Percentiles rank a stretch among this genome's conserved stretches.
Conservation (phyloP, 2,329 filamentous ascomycete species). For the Exutisphaerella laricina region DNA sequence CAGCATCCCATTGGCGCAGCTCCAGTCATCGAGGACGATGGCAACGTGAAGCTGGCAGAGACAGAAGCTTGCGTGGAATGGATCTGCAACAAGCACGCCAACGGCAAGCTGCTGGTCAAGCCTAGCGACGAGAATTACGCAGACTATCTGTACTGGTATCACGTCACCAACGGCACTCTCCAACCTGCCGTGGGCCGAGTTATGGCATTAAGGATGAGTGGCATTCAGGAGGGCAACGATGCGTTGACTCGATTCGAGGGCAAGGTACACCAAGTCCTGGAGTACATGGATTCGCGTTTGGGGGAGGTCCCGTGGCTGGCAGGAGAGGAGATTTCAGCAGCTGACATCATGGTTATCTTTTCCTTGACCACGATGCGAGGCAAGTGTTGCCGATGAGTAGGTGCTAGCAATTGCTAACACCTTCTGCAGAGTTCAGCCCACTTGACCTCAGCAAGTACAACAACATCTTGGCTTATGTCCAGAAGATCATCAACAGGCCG, state of each 20-base stretch:
- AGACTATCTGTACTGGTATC: slow-evolving; percentile 60
- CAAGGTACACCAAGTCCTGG: slow-evolving; percentile 38
- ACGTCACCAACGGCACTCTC: slow-evolving; percentile 35
- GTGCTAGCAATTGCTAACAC: not conserved
- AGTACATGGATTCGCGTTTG: slow-evolving; percentile 48
- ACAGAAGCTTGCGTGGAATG: slow-evolving; percentile 58
- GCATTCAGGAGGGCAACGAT: slow-evolving; percentile 28
- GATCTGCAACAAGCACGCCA: slow-evolving; percentile 51
- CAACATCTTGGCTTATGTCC: slow-evolving; percentile 29
- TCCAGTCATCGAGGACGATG: slow-evolving; percentile 52
- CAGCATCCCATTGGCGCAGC: slow-evolving; percentile 49
- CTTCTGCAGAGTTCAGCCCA: slow-evolving; percentile 17
- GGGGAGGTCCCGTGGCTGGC: slow-evolving; percentile 50
- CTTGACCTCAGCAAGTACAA: slow-evolving; percentile 21
- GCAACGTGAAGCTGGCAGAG: slow-evolving; percentile 51
- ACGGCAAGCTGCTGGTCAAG: slow-evolving; percentile 44
- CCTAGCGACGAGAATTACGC: slow-evolving; percentile 49
- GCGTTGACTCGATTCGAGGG: slow-evolving; percentile 30
- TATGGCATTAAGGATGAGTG: slow-evolving; percentile 27
- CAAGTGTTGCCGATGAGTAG: not conserved
- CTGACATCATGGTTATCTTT: slow-evolving; percentile 61
- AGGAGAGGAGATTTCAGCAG: slow-evolving; percentile 57
- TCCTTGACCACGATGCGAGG: slow-evolving; percentile 53
- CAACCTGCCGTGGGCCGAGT: slow-evolving; percentile 35
- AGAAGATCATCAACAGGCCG: slow-evolving; percentile 25